These are phyloP conservation scores for Wallacemonas sp. DNA, from an alignment of 208 protist species.

Conservation along the genomic window DNA sequence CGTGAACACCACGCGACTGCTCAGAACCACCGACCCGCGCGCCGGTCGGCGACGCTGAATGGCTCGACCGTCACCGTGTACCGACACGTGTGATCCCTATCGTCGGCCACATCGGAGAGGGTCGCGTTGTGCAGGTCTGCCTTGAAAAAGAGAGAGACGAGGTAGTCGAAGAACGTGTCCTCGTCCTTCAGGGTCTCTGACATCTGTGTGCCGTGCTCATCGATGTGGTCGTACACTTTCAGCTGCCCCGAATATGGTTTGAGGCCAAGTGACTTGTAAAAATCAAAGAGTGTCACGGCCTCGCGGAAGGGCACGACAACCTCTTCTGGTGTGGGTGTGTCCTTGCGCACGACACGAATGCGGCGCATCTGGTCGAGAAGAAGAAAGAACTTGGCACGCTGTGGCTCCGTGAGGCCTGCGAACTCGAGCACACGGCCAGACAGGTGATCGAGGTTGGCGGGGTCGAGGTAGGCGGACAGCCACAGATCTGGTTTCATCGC, in stretches of 20 bases:
- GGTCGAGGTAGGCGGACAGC: conserved; percentile 71
- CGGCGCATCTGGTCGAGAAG: conserved; percentile 82
- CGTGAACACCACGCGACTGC: not conserved
- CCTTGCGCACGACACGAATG: conserved; percentile 65
- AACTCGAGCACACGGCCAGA: conserved; percentile 88
- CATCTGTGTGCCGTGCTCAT: conserved; percentile 48
- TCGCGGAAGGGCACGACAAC: conserved; percentile 55
- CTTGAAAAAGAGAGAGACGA: conserved; percentile 73
- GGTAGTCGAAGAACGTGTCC: conserved; percentile 83
- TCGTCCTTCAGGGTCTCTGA: conserved; percentile 72
- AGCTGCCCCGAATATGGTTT: conserved; percentile 76
- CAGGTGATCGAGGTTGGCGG: conserved; percentile 81
- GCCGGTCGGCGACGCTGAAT: conserved; percentile 54
- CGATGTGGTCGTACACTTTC: conserved; percentile 83
- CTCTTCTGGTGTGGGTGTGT: conserved; percentile 29
- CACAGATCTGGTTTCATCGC: conserved; percentile 80
- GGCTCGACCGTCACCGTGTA: conserved; percentile 85
- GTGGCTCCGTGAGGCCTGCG: conserved; percentile 45
- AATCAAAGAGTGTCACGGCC: conserved; percentile 75
- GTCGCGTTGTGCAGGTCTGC: conserved; percentile 61
- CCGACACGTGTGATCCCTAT: conserved; percentile 66
- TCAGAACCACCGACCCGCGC: conserved; percentile 79
- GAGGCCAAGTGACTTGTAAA: conserved; percentile 60
- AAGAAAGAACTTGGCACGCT: conserved; percentile 54
- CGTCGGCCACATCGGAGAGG: conserved; percentile 62